A percentile compares a stretch with the other conserved stretches of the same genome.
These are phyloP conservation scores for Exophiala oligosperma DNA, from an alignment of 2,329 filamentous ascomycete species.

Conservation along the genomic window DNA sequence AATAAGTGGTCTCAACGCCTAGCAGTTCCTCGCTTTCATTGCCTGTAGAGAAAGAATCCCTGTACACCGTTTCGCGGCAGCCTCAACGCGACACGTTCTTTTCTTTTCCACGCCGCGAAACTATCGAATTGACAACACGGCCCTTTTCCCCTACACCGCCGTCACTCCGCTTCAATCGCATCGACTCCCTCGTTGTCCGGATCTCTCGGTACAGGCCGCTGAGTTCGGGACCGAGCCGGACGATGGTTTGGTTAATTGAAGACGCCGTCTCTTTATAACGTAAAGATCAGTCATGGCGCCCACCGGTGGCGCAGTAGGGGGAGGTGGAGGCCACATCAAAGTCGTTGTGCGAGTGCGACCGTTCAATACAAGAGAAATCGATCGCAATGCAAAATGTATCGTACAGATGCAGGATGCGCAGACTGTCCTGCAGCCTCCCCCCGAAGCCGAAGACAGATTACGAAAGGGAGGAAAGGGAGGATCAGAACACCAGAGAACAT, in stretches of 20 bases:
- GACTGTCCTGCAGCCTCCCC: slow-evolving; percentile 77
- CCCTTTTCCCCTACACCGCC: not conserved
- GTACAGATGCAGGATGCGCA: slow-evolving; percentile 94
- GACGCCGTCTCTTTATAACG: slow-evolving; percentile 13
- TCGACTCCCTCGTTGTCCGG: not conserved
- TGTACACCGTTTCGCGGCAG: not conserved
- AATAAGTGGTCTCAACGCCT: not conserved
- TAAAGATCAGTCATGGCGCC: slow-evolving; percentile 56
- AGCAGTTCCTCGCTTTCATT: not conserved
- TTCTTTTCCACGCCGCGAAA: not conserved
- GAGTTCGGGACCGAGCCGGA: slow-evolving; percentile 5
- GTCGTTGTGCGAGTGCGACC: slow-evolving; percentile 96
- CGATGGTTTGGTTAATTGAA: slow-evolving; percentile 9
- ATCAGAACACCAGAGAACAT: slow-evolving; percentile 72
- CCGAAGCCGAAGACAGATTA: slow-evolving; percentile 55
- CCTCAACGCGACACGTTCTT: slow-evolving; percentile 17
- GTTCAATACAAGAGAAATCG: slow-evolving; percentile 94
- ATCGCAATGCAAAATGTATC: slow-evolving; percentile 91
- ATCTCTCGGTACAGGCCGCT: not conserved
- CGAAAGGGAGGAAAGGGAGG: slow-evolving; percentile 47
- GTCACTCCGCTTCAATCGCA: not conserved
- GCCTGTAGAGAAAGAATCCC: not conserved
- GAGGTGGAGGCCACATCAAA: slow-evolving; percentile 81
- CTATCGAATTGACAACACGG: not conserved
- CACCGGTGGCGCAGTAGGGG: slow-evolving; percentile 36